These are phyloP conservation scores for Podaxis pistillaris DNA, from an alignment of 768 basidiomycete genomes.

Conservation along the genomic window DNA sequence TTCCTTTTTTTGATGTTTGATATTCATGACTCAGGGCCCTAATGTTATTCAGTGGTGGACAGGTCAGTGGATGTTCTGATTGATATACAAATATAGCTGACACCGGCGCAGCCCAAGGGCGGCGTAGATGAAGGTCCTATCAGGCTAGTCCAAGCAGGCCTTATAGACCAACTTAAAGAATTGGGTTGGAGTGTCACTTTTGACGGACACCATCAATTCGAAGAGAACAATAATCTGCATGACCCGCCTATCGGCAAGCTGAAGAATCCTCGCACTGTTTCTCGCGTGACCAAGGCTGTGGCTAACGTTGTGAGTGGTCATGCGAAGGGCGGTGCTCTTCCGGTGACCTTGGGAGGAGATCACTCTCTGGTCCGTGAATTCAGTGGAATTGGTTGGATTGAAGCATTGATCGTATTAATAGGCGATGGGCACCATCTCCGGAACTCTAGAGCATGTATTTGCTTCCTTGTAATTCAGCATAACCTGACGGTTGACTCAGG, in stretches of 20 bases:
- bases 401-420: slow-evolving; percentile 21
- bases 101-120: slow-evolving; percentile 52
- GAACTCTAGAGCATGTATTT: slow-evolving; percentile 66
- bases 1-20: slow-evolving; percentile 7
- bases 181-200: slow-evolving; percentile 91
- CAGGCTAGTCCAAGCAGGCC: slow-evolving; percentile 83
- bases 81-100: slow-evolving; percentile 13
- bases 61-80: slow-evolving; percentile 38
- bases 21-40: slow-evolving; percentile 15
- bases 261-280: slow-evolving; percentile 89
- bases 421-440: slow-evolving; percentile 93
- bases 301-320: slow-evolving; percentile 75
- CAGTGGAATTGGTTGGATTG: slow-evolving; percentile 6
- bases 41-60: slow-evolving; percentile 51
- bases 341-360: slow-evolving; percentile 93
- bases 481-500: slow-evolving; percentile 31
- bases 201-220: slow-evolving; percentile 88
- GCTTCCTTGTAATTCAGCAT: neutral
- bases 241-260: slow-evolving; percentile 87
- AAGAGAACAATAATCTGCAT: slow-evolving; percentile 57
- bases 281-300: slow-evolving; percentile 76
- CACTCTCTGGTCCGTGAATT: slow-evolving; percentile 75
- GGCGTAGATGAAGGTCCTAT: slow-evolving; percentile 91
- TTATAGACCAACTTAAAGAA: slow-evolving; percentile 68
- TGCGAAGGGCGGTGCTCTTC: slow-evolving; percentile 74